Evolutionary conservation across 2,329 filamentous ascomycete genomes (phyloP).

Genomic region (Penicillium sp.): DNA sequence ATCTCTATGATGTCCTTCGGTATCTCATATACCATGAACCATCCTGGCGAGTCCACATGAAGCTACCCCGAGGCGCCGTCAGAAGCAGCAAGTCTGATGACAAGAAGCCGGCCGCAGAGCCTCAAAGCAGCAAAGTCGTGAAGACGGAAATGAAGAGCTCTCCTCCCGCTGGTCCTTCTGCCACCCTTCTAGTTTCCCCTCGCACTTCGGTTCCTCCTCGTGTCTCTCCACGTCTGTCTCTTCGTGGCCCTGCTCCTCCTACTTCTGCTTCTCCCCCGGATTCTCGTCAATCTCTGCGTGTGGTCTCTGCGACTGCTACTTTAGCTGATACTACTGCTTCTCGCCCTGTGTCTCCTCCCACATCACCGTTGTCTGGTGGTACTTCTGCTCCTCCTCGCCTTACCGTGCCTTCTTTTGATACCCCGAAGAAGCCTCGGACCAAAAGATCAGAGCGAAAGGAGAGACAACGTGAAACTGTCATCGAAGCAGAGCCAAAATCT

Average conservation of each 20-base stretch:
- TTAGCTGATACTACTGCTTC: background rate
- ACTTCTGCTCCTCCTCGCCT: no score
- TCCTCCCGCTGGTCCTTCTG: background rate
- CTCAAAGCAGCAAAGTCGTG: background rate
- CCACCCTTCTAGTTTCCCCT: background rate
- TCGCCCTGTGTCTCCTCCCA: background rate
- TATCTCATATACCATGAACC: background rate
- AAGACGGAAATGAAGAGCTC: background rate
- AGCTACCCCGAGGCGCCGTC: background rate
- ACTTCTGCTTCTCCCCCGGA: background rate
- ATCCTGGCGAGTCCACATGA: background rate
- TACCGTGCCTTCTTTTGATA: no score
- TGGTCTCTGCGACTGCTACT: background rate
- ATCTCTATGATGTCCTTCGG: background rate
- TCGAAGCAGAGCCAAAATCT: no score
- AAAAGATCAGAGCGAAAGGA: no score
- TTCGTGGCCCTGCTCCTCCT: background rate
- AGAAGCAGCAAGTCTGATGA: background rate
- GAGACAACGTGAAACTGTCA: no score
- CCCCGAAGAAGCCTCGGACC: no score
- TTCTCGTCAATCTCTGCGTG: background rate
- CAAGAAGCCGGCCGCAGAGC: background rate
- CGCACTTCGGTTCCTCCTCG: background rate
- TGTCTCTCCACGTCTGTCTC: background rate
- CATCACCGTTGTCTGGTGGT: no score